Evolutionary conservation across 768 basidiomycete species (phyloP), one percentile per base, ranked within the genome.

Genomic region (Lentinula aciculospora): DNA sequence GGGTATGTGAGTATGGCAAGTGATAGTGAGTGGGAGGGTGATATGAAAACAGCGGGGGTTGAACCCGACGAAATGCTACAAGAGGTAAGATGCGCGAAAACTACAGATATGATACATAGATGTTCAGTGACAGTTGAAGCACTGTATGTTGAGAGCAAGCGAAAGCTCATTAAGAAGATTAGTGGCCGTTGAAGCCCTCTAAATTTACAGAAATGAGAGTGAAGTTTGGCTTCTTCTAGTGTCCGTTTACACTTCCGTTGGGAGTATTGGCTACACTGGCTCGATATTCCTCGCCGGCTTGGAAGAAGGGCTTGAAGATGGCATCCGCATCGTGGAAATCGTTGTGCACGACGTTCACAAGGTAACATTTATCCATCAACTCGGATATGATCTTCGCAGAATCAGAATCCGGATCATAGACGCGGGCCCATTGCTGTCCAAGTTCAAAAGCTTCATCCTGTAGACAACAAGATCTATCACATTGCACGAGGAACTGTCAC

Each of bases 271-370:
- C 56, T 45, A 74, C 72, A 28, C 69, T 64, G 31, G 76, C 72
- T 13, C 73, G 69, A 59, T 82, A 82, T 68, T 88, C 83, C 40
- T 80, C 82, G 34, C 86, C 88, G 12, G 86, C 87, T 69, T 85
- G 83, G 71, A 83, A 76, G 79, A 98, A 96, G 2, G 93, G 91
- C 64, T 78, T 76, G 70, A 95, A 98, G 72, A 98, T 95, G 21
- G 87, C 87, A 48, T 88, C 78, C 2, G 85, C 70, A 66, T 89
- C 81, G 71, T 91, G 89, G 83, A 92, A 98, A 69, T 96, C 88
- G 74, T 97, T 97, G 71, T 97, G 94, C 27, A 98, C 95, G 63
- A 98, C 88, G 71, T 97, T 97, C 63, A 97, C 93, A 62, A 98
- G 86, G 74, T 84, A 86, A 60, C 77, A 89, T 1, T 80, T 81